A percentile compares a stretch with the other conserved stretches of the same genome.
These are phyloP conservation scores for Camellia granthamiana DNA, from an alignment of 148 eudicot genomes.

Conservation along the genomic window DNA sequence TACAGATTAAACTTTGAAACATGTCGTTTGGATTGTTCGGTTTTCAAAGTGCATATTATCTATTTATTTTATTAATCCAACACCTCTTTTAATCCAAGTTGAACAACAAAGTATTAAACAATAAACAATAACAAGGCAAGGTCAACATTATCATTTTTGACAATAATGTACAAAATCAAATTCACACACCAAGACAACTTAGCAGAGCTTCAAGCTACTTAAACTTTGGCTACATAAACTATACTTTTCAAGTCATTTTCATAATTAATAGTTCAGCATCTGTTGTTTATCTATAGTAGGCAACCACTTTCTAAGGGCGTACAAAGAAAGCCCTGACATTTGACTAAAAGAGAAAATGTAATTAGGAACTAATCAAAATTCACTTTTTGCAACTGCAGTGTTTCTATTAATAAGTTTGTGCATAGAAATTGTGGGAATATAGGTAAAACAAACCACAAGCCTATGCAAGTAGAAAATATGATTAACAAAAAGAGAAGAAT, in stretches of 20 bases:
- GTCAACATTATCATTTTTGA: neutral
- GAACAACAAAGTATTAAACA: neutral
- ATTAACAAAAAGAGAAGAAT: neutral
- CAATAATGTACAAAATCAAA: neutral
- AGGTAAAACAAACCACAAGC: neutral
- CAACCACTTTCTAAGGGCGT: neutral
- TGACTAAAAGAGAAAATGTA: neutral
- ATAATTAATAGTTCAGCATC: neutral
- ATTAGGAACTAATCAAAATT: neutral
- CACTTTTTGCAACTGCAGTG: neutral
- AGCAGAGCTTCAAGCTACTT: neutral
- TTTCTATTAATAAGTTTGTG: neutral
- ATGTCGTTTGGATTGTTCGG: too few species aligned
- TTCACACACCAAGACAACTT: neutral
- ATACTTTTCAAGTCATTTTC: neutral
- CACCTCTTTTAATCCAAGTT: neutral
- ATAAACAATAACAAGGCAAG: neutral
- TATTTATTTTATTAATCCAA: neutral
- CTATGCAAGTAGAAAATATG: slow-evolving; percentile 8
- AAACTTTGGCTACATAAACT: neutral
- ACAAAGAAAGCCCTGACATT: neutral
- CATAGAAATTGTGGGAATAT: neutral
- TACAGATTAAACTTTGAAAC: too few species aligned
- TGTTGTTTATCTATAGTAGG: neutral
- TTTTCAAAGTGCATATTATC: too few species aligned